Base-by-base conservation (phyloP, 257 asterid genomes). In the Echium plantagineum region DNA sequence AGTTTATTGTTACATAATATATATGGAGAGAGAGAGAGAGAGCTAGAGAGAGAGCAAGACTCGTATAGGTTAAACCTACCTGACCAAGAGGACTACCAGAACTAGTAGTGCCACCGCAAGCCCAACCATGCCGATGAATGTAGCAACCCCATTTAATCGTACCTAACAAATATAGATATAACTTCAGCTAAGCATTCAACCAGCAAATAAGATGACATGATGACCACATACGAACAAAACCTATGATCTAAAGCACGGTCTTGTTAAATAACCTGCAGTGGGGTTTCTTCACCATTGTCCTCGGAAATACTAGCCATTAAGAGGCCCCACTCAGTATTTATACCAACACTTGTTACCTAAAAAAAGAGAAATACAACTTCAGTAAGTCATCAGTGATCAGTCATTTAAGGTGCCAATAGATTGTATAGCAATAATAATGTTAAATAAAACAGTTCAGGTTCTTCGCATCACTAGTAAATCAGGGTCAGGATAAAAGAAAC, bases 201-300 rank as follows among this genome's bases (percentile, higher is more conserved):
- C 15, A 3, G 12, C 49, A 42, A 66, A 68, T 13, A 42, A 42
- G 49, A 42, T 42, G 49, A 42, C 49, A 42, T 10, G 17, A 42
- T 10, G 13, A 42, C 49, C 49, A 10, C 49, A 42, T 10, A 42
- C 10, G 3, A 42, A 42, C 10, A 13, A 42, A 42, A 12, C 16
- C 12, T 17, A 42, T 10, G 13, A 42, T 52, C 58, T 38, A 7
- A 46, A 19, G 31, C 26, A 58, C 55, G 53, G 63, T 58, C 42
- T 22, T 17, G 16, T 13, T 13, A 56, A 55, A 13, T 55, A 55
- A 89, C 98, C 96, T 91, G 98, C 78, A 91, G 70, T 22, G 98
- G 95, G 61, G 98, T 91, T 77, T 91, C 98, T 85, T 91, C 98
- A 64, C 93, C 96, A 75, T 84, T 91, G 75, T 91, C 98, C 75